Evolutionary conservation across 2,329 filamentous ascomycete species (phyloP), one percentile per base, ranked within the genome.

Genomic region (Didymella arachidicola): DNA sequence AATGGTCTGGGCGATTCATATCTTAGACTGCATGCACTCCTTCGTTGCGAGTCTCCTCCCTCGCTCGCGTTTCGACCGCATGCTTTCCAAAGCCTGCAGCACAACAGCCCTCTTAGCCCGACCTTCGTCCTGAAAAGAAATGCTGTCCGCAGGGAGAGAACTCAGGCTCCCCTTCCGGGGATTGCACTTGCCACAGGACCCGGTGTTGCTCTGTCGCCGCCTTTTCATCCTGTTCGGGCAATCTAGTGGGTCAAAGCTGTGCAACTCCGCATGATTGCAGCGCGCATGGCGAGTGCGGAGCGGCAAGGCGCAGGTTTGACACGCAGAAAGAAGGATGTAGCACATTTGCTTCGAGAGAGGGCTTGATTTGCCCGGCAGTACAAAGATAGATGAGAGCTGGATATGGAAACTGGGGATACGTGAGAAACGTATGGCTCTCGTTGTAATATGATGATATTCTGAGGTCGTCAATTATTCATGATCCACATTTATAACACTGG

Each of bases 201-300:
- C 52, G 2, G 34, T 27, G 0, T 36, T 50, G 7, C 54, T 57
- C 6, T 55, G 34, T 2, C 56, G 53, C 1, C 48, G 54, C 32
- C 64, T 46, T 45, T 63, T 65, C 69, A 70, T 73, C 22, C 70
- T 61, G 8, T 62, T 63, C n/a, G 72, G 70, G 62, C 72, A 74
- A 1, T 42, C 30, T 1, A 34, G 25, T 8, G 69, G 68, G 11
- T 60, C 52, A 32, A 72, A 50, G 32, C 51, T 49, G 42, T 73
- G 66, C 29, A 42, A 27, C 2, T 44, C 19, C 0, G 71, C 71
- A 48, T 72, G 70, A 1, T 45, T 53, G 62, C 72, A 74, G 30
- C 43, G 64, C 12, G 60, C 41, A 47, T 73, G 69, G 4, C 52
- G 64, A 25, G 64, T 62, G 7, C 30, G 32, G 0, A 68, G 51